These are phyloP conservation scores for Emmonsia crescens DNA, from an alignment of 2,329 filamentous ascomycete species.

Conservation along the genomic window DNA sequence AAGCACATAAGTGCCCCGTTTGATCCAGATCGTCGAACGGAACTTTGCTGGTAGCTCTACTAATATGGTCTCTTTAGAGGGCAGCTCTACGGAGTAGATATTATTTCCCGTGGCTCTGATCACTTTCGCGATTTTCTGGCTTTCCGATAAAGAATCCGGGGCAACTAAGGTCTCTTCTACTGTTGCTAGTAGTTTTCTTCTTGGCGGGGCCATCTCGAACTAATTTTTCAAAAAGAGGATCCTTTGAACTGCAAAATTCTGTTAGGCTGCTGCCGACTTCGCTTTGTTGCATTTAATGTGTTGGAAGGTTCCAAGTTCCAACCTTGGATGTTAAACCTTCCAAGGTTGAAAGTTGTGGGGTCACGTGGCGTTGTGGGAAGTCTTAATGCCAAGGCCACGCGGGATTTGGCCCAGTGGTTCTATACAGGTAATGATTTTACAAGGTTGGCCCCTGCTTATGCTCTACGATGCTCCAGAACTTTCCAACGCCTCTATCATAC, in stretches of 20 bases:
- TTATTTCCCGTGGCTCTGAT: conserved; percentile 80
- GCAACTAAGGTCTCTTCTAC: conserved; percentile 59
- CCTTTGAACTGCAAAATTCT: not conserved
- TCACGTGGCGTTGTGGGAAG: not conserved
- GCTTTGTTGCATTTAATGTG: not conserved
- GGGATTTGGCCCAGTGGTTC: too few species aligned
- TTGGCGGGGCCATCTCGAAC: conserved; percentile 55
- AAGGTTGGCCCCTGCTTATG: too few species aligned
- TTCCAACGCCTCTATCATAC: too few species aligned
- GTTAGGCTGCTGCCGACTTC: not conserved
- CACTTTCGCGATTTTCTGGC: conserved; percentile 61
- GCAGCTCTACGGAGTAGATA: conserved; percentile 67
- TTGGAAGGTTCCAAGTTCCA: too few species aligned
- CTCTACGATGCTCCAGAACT: not conserved
- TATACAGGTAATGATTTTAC: too few species aligned
- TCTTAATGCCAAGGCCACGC: not conserved
- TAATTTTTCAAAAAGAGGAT: too few species aligned
- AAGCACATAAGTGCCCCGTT: conserved; percentile 75
- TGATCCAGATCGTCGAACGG: conserved; percentile 88
- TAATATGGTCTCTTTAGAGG: conserved; percentile 54
- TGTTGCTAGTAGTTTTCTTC: conserved; percentile 66
- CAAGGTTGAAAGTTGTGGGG: conserved; percentile 1
- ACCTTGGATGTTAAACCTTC: too few species aligned
- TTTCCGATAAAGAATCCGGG: conserved; percentile 42
- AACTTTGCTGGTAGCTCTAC: conserved; percentile 78